Percentiles rank a stretch among this genome's conserved stretches.
These are phyloP conservation scores for Trametes villosa DNA, from an alignment of 768 basidiomycete genomes.

Conservation along the genomic window DNA sequence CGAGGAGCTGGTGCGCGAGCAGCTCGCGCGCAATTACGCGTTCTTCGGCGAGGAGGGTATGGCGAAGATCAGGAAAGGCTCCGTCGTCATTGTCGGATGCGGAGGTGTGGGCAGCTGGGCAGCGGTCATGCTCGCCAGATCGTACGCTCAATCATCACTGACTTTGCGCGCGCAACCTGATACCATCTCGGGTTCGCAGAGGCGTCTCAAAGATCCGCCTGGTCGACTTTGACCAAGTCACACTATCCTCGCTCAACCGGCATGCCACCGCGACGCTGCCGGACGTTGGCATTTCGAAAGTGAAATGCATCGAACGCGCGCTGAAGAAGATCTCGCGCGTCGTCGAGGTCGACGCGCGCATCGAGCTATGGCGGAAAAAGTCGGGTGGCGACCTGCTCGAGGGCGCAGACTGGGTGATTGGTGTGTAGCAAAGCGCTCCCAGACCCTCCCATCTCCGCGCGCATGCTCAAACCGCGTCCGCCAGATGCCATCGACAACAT, in stretches of 20 bases:
- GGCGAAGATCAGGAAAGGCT: constrained; percentile 70
- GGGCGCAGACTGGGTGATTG: constrained; percentile 93
- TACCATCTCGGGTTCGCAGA: constrained; percentile 40
- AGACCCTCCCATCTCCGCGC: constrained; percentile 25
- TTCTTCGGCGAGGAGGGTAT: constrained; percentile 94
- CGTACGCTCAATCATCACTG: constrained; percentile 54
- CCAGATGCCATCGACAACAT: constrained; percentile 99
- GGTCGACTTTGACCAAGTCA: constrained; percentile 97
- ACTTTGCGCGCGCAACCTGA: not conserved
- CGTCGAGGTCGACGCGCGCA: constrained; percentile 81
- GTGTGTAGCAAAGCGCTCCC: too few relatives aligned
- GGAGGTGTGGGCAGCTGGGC: constrained; percentile 98
- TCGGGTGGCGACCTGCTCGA: constrained; percentile 74
- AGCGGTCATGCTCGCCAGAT: constrained; percentile 90
- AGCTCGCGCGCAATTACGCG: constrained; percentile 91
- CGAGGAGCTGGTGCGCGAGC: constrained; percentile 84
- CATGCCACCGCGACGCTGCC: constrained; percentile 88
- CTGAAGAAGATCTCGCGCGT: constrained; percentile 80
- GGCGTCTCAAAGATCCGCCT: constrained; percentile 78
- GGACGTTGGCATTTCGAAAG: constrained; percentile 95
- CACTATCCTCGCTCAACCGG: constrained; percentile 91
- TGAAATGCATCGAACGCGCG: constrained; percentile 69
- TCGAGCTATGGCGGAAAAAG: constrained; percentile 88
- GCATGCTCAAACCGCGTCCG: not conserved
- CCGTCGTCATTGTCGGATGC: constrained; percentile 90